These are phyloP conservation scores for Myriosclerotinia duriaeana DNA, from an alignment of 2,329 filamentous ascomycete species.

Conservation along the genomic window DNA sequence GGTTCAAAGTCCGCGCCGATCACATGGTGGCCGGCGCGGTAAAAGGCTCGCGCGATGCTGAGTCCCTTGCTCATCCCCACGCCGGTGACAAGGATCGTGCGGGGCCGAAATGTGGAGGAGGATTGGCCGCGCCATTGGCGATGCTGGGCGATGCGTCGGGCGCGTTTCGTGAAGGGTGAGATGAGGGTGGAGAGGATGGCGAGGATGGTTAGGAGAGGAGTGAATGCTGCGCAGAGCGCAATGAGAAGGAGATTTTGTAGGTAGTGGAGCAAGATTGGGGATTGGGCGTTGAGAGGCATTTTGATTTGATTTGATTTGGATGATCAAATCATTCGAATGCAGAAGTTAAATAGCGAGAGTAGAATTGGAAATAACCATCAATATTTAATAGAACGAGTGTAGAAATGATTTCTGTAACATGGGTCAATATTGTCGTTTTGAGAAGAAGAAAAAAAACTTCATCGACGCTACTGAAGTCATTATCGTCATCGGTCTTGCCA, in stretches of 20 bases:
- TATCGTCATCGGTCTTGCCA: conserved; percentile 8
- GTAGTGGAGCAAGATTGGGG: conserved; percentile 42
- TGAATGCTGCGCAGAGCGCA: conserved; percentile 27
- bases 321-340: background rate
- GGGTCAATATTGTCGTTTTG: background rate
- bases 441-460: background rate
- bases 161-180: conserved; percentile 26
- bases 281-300: conserved; percentile 25
- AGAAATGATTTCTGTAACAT: background rate
- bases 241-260: conserved; percentile 51
- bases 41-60: conserved; percentile 62
- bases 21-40: conserved; percentile 64
- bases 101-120: conserved; percentile 22
- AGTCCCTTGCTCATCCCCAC: conserved; percentile 72
- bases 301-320: background rate
- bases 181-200: conserved; percentile 27
- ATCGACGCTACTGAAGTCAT: background rate
- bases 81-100: conserved; percentile 68
- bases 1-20: conserved; percentile 67
- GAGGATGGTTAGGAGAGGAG: conserved; percentile 33
- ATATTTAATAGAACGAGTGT: background rate
- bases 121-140: conserved; percentile 30
- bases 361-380: too few species aligned
- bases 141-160: conserved; percentile 26
- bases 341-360: background rate